phyloP scores from a whole-genome alignment of 2,329 filamentous ascomycete genomes.

The Bertia moriformis region DNA sequence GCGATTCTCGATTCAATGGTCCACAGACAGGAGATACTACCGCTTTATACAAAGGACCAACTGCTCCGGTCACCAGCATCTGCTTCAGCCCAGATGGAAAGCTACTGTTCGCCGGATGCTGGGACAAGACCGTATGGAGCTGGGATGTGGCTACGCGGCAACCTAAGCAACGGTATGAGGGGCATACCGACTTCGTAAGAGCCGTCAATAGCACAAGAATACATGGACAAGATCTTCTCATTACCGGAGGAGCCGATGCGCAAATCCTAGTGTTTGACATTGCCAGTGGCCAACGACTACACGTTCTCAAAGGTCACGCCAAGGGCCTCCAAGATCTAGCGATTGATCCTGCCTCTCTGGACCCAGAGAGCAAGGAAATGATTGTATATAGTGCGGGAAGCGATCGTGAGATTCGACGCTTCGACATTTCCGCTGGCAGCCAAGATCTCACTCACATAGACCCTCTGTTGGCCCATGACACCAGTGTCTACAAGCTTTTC shows the following conservation, averaged over 20 bases:
- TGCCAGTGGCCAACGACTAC: slow-evolving; percentile 27
- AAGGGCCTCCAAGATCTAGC: slow-evolving; percentile 40
- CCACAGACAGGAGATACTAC: slow-evolving; percentile 25
- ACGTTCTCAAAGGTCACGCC: slow-evolving; percentile 38
- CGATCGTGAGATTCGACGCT: not conserved
- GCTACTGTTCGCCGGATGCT: slow-evolving; percentile 41
- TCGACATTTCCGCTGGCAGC: slow-evolving; percentile 7
- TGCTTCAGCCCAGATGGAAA: slow-evolving; percentile 26
- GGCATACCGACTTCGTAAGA: slow-evolving; percentile 52
- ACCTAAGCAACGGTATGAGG: slow-evolving; percentile 24
- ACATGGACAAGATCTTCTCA: slow-evolving; percentile 24
- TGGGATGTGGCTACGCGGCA: slow-evolving; percentile 28
- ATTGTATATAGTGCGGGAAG: slow-evolving; percentile 35
- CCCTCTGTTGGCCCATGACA: slow-evolving; percentile 39
- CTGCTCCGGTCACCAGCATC: slow-evolving; percentile 38
- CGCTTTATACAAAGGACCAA: slow-evolving; percentile 32
- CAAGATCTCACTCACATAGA: not conserved
- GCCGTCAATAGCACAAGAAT: slow-evolving; percentile 30
- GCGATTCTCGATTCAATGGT: not conserved
- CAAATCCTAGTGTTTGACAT: slow-evolving; percentile 40
- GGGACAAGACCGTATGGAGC: slow-evolving; percentile 49
- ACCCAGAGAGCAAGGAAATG: slow-evolving; percentile 5
- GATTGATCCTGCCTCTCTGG: slow-evolving; percentile 27
- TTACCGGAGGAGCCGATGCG: slow-evolving; percentile 28
- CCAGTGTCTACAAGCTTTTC: slow-evolving; percentile 39